Evolutionary conservation across 2,329 filamentous ascomycete genomes (phyloP).

Genomic region (Aschersonia sp.): DNA sequence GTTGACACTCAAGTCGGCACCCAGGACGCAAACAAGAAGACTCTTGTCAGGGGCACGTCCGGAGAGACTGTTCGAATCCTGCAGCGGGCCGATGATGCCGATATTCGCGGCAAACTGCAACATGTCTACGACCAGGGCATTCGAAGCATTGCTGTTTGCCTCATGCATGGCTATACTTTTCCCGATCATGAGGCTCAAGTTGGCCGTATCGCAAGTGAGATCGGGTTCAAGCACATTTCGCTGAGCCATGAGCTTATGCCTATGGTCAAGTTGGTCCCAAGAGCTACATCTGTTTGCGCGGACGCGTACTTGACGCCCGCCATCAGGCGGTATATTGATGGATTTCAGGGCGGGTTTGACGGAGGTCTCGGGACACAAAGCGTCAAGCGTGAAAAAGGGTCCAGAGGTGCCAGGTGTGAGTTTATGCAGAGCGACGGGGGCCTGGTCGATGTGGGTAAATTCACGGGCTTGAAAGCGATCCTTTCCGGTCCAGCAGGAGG

Average conservation of each 20-base stretch:
- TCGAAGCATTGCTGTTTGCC: slow-evolving; percentile 35
- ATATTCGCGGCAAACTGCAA: slow-evolving; percentile 42
- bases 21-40: slow-evolving; percentile 28
- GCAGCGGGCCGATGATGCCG: slow-evolving; percentile 37
- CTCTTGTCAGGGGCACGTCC: slow-evolving; percentile 52
- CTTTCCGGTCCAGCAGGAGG: slow-evolving; percentile 64
- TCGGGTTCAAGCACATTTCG: slow-evolving; percentile 28
- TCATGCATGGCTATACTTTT: slow-evolving; percentile 56
- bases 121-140: slow-evolving; percentile 47
- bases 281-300: slow-evolving; percentile 26
- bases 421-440: slow-evolving; percentile 54
- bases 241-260: slow-evolving; percentile 22
- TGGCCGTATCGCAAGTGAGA: slow-evolving; percentile 18
- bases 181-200: slow-evolving; percentile 40
- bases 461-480: slow-evolving; percentile 56
- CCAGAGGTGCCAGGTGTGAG: slow-evolving; percentile 45
- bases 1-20: slow-evolving; percentile 36
- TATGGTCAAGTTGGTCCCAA: slow-evolving; percentile 29
- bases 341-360: slow-evolving; percentile 20
- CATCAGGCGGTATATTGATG: slow-evolving; percentile 18
- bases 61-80: slow-evolving; percentile 57
- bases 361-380: slow-evolving; percentile 33
- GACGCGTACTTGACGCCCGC: slow-evolving; percentile 29
- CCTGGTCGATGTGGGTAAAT: slow-evolving; percentile 40
- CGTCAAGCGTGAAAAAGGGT: slow-evolving; percentile 43